Conservation (phyloP, 305 asterid genomes). For the Fraxinus greggii region DNA sequence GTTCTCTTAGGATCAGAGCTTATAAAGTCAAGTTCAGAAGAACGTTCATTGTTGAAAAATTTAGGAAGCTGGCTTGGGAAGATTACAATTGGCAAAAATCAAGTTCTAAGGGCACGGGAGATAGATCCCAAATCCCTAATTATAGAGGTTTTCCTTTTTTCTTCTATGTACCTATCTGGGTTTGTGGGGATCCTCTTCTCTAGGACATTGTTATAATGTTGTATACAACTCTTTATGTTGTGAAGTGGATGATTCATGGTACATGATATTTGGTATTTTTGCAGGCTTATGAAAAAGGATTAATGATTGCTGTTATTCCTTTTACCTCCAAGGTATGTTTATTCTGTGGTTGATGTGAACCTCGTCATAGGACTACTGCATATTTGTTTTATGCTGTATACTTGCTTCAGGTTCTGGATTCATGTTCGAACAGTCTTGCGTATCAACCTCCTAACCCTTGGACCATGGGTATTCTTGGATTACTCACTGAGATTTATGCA, state of each 20-base stretch:
- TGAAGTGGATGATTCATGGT: constrained; percentile 4
- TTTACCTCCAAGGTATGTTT: constrained; percentile 88
- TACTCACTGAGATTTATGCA: constrained; percentile 91
- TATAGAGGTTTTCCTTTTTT: constrained; percentile 58
- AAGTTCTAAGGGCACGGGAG: constrained; percentile 86
- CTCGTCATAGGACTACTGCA: not conserved
- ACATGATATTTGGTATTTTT: constrained; percentile 24
- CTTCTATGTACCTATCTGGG: constrained; percentile 2
- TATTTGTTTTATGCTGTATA: constrained; percentile 18
- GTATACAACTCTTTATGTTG: not conserved
- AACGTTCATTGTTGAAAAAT: constrained; percentile 91
- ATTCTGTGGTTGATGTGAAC: constrained; percentile 18
- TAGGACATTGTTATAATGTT: not conserved
- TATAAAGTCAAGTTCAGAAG: constrained; percentile 94
- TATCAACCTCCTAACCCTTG: constrained; percentile 99
- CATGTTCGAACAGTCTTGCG: constrained; percentile 91
- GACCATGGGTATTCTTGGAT: constrained; percentile 98
- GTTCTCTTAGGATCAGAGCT: constrained; percentile 98
- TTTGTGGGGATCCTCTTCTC: not conserved
- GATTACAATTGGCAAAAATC: constrained; percentile 95
- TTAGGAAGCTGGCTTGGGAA: constrained; percentile 99
- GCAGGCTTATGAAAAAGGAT: constrained; percentile 96
- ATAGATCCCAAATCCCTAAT: constrained; percentile 92
- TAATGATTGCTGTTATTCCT: constrained; percentile 99
- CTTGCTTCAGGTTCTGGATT: constrained; percentile 72